These are phyloP conservation scores for Geotrichum bryndzae DNA, from an alignment of 1,139 yeast genomes.

Conservation along the genomic window DNA sequence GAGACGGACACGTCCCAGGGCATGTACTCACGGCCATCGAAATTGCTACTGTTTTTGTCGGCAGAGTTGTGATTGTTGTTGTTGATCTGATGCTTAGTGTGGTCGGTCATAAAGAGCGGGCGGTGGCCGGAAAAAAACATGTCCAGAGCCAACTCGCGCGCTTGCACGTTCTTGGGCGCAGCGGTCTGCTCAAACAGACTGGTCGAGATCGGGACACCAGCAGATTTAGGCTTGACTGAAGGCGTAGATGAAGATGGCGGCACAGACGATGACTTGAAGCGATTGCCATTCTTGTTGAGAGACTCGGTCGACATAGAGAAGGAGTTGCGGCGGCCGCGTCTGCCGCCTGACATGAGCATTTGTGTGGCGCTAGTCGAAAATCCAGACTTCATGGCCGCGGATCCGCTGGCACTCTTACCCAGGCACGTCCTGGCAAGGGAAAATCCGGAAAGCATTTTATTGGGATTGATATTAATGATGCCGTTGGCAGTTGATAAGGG, in stretches of 20 bases:
- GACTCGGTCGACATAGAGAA: slow-evolving; percentile 10
- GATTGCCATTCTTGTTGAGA: slow-evolving; percentile 4
- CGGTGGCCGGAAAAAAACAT: slow-evolving; percentile 32
- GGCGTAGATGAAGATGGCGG: slow-evolving; percentile 14
- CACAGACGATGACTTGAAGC: slow-evolving; percentile 17
- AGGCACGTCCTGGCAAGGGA: slow-evolving; percentile 1
- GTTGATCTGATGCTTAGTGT: slow-evolving; percentile 8
- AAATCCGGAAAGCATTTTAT: slow-evolving; percentile 10
- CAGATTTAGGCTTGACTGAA: neutral
- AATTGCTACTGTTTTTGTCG: slow-evolving; percentile 1
- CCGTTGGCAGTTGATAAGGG: neutral
- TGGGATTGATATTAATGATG: neutral
- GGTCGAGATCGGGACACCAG: slow-evolving; percentile 5
- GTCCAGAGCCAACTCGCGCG: slow-evolving; percentile 26
- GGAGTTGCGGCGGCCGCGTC: slow-evolving; percentile 15
- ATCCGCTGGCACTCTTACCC: slow-evolving; percentile 2
- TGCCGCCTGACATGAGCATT: neutral
- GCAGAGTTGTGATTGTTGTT: slow-evolving; percentile 11
- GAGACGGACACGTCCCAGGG: slow-evolving; percentile 25
- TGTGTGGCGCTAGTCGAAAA: slow-evolving; percentile 1
- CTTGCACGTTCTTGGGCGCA: slow-evolving; percentile 12
- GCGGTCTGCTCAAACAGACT: slow-evolving; percentile 12
- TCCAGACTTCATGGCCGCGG: slow-evolving; percentile 1
- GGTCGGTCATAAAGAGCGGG: slow-evolving; percentile 27
- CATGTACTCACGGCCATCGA: slow-evolving; percentile 17